Base-by-base conservation (phyloP, 78 protist species). In the Pelomyxa schiedti region DNA sequence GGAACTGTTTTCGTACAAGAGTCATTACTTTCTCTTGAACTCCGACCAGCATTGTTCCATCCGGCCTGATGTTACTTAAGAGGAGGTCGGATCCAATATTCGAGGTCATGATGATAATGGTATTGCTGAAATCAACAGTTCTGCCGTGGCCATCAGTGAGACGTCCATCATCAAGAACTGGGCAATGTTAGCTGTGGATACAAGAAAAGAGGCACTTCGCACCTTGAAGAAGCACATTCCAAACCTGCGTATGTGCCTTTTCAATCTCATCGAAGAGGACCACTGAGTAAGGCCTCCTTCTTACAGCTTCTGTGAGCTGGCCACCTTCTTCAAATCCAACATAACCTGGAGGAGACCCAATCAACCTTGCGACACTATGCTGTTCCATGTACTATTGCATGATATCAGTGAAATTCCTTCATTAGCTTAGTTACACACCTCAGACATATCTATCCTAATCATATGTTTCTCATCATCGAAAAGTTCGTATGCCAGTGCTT, bases 301-400 rank as follows among this genome's bases (percentile, higher is more conserved):
- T 85, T 4, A 96, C 97, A 5, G 97, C 95, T 75, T 96, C 99
- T 3, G 99, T 95, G 70, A 98, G 90, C 83, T 93, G 96, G 8
- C 99, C 99, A 35, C 99, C 99, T 68, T 91, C 91, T 38, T 95
- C 99, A 79, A 90, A 87, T 30, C 97, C 99, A 6, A 98, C 96
- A 69, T 98, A 98, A 8, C 99, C 99, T 4, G 99, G 99, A 3
- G 99, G 99, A 24, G 97, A 85, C 35, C 99, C 99, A 65, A 98
- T 96, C 37, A 98, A 82, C 30, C 97, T 74, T 1, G 98, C 42
- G 1, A 95, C 96, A 0, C 91, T 7, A 40, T 91, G 97, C 74
- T 80, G 69, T 80, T 98, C 99, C 96, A 86, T 88, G 84, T 89
- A 98, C 86, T 98, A 98, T n/a, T n/a, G n/a, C n/a, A n/a, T n/a